Base-by-base conservation (phyloP, 768 basidiomycete genomes). In the Cyclocybe cylindracea region DNA sequence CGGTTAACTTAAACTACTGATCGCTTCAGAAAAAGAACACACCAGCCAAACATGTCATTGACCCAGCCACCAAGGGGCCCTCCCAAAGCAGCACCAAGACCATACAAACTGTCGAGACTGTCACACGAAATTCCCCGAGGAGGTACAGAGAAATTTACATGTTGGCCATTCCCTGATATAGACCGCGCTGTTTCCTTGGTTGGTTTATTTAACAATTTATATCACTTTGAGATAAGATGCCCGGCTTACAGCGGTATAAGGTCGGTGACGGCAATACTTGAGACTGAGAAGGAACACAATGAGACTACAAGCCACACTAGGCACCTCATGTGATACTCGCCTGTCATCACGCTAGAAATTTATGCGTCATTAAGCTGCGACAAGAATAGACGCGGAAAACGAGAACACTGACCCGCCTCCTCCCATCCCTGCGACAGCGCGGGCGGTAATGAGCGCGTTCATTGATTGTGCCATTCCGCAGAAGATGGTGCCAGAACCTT, bases 91-190 rank as follows among this genome's bases (percentile, higher is more conserved):
- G 89, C 83, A 49, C 94, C 94, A 46, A 91, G 72, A 39, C 94
- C 94, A 64, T 84, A 96, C 56, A 92, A 67, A 68, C 91, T 93
- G 44, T 10, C 11, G n/a, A 9, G n/a, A 33, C 11, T 33, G 32
- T 41, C 16, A 45, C 39, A 39, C 10, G 10, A 39, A 32, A 39
- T 41, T 38, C 35, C 3, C 32, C 31, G 18, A 19, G 18, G 14
- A 29, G 18, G 31, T 24, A 16, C 29, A 37, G 11, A 24, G 24
- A 24, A 29, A 65, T 83, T 59, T 74, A 92, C 91, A 94, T 83
- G 64, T 94, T 94, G 33, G 88, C 86, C 76, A 93, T 78, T 50
- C 94, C 94, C 67, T 98, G 96, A 63, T 94, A 96, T 7, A 96
- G 70, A 2, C 93, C 95, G 47, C 95, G 80, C 54, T 91, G 86